A percentile compares a stretch with the other conserved stretches of the same genome.
phyloP scores from a whole-genome alignment of 2,329 filamentous ascomycete species.

The Alternaria gaisen region DNA sequence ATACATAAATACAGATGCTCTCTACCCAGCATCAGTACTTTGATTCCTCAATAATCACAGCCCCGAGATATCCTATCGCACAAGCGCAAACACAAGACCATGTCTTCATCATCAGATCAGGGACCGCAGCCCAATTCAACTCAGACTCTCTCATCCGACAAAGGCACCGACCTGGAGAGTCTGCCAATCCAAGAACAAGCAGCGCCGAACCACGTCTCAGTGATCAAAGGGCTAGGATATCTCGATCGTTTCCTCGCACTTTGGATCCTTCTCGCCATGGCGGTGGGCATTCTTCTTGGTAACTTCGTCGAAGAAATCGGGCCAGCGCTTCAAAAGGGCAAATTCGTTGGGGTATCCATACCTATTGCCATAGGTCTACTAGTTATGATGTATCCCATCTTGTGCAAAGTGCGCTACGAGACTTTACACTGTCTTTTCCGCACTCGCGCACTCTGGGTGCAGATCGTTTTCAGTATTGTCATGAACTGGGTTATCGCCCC shows the following conservation, averaged over 20 bases:
- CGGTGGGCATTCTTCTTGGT: slow-evolving; percentile 59
- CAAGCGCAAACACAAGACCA: not conserved
- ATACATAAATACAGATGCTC: not conserved
- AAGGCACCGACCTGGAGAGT: slow-evolving; percentile 1
- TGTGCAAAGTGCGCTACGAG: slow-evolving; percentile 83
- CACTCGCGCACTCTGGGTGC: slow-evolving; percentile 71
- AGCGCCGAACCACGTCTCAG: slow-evolving; percentile 8
- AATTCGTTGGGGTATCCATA: slow-evolving; percentile 72
- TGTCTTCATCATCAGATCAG: not conserved
- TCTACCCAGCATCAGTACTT: not conserved
- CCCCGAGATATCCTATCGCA: not conserved
- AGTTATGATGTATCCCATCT: slow-evolving; percentile 89
- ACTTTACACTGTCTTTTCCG: slow-evolving; percentile 70
- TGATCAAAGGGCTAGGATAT: slow-evolving; percentile 48
- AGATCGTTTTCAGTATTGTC: slow-evolving; percentile 75
- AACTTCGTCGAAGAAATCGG: slow-evolving; percentile 73
- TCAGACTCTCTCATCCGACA: not conserved
- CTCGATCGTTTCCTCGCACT: slow-evolving; percentile 25
- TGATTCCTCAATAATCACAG: not conserved
- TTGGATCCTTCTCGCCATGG: slow-evolving; percentile 80
- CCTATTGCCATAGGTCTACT: slow-evolving; percentile 79
- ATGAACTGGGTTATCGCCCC: slow-evolving; percentile 86
- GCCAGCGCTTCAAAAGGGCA: slow-evolving; percentile 69
- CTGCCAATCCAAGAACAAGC: slow-evolving; percentile 7
- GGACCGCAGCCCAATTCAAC: not conserved